Evolutionary conservation across 495 filamentous ascomycete species (phyloP).

Genomic region (Penicillium soppii): DNA sequence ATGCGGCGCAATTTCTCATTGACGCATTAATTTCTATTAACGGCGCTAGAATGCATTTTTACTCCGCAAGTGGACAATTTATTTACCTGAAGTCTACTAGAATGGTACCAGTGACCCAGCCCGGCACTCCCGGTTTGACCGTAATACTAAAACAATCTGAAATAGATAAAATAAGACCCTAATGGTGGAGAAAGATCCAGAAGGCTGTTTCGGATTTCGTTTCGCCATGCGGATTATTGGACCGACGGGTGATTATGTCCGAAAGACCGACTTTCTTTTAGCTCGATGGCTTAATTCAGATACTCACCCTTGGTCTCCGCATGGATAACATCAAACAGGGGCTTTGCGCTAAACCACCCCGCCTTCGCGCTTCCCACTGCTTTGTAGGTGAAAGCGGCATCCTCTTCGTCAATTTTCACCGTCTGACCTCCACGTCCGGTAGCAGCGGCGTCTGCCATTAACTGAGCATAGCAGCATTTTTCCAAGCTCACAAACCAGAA

Average conservation of each 20-base stretch:
- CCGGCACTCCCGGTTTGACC: not conserved
- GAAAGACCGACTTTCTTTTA: not conserved
- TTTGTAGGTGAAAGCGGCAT: constrained; percentile 67
- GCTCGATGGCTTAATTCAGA: constrained; percentile 35
- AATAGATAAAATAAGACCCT: not conserved
- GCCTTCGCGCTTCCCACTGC: constrained; percentile 59
- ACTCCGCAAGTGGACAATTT: not conserved
- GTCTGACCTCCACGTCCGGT: constrained; percentile 61
- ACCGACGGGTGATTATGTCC: no score
- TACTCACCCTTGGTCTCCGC: constrained; percentile 62
- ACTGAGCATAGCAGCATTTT: constrained; percentile 72
- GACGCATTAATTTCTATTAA: constrained; percentile 9
- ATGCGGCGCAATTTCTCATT: constrained; percentile 1
- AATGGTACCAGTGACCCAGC: not conserved
- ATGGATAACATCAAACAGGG: constrained; percentile 72
- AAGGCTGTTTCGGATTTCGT: not conserved
- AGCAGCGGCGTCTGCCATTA: constrained; percentile 75
- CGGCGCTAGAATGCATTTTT: not conserved
- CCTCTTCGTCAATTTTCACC: constrained; percentile 64
- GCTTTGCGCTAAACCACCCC: constrained; percentile 72
- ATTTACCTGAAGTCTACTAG: not conserved
- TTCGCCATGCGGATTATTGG: not conserved
- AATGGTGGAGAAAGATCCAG: not conserved
- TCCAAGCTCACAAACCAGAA: constrained; percentile 78
- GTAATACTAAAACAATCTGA: not conserved